phyloP scores from a whole-genome alignment of 768 basidiomycete species.

The Pulveroboletus sp. region DNA sequence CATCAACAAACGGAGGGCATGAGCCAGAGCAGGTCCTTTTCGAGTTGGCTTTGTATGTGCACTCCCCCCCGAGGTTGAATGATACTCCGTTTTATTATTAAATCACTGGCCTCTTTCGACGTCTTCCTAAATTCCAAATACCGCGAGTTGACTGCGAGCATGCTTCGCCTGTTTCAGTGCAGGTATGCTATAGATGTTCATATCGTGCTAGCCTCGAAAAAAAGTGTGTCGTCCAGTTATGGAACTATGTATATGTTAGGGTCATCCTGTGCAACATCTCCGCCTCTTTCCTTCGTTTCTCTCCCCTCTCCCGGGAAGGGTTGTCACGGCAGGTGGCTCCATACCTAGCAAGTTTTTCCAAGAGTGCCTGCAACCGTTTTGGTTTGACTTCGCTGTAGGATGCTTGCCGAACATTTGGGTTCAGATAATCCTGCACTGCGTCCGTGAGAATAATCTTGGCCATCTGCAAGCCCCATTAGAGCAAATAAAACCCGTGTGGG shows the following conservation, averaged over 20 bases:
- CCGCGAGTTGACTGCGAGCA: constrained; percentile 7
- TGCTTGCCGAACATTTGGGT: constrained; percentile 64
- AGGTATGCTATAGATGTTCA: constrained; percentile 21
- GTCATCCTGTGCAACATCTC: constrained; percentile 67
- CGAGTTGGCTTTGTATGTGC: constrained; percentile 42
- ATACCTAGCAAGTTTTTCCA: constrained; percentile 76
- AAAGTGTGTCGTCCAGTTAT: constrained; percentile 4
- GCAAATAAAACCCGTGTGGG: not conserved
- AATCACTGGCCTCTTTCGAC: constrained; percentile 30
- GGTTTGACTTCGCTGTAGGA: constrained; percentile 66
- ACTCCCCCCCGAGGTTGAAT: constrained; percentile 56
- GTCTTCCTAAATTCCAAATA: constrained; percentile 6
- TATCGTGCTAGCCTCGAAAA: constrained; percentile 9
- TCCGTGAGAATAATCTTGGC: constrained; percentile 70
- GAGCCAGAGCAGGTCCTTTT: constrained; percentile 35
- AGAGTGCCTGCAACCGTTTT: constrained; percentile 66
- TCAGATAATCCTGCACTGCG: constrained; percentile 75
- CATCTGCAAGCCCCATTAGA: constrained; percentile 43
- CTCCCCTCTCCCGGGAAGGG: constrained; percentile 60
- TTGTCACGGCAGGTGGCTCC: constrained; percentile 62
- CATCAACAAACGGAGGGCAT: constrained; percentile 77
- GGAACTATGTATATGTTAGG: constrained; percentile 15
- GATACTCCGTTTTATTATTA: constrained; percentile 45
- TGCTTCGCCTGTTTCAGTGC: constrained; percentile 7
- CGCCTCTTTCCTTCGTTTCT: constrained; percentile 73